These are phyloP conservation scores for Venturia asperata DNA, from an alignment of 2,329 filamentous ascomycete species.

Conservation along the genomic window DNA sequence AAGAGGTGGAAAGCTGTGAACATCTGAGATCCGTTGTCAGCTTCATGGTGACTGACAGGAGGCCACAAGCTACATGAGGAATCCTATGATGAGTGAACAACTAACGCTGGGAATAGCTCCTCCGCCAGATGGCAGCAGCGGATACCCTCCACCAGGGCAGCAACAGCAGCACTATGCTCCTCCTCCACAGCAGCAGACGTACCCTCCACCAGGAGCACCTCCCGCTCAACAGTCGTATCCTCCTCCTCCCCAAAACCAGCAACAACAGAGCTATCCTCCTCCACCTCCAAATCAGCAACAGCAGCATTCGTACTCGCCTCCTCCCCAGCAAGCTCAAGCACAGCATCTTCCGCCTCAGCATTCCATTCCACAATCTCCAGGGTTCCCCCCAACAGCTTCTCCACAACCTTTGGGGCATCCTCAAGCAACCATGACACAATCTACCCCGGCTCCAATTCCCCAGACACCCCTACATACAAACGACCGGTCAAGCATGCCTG, in stretches of 20 bases:
- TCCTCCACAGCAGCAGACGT: constrained; percentile 16
- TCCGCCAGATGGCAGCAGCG: constrained; percentile 11
- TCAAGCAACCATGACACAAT: constrained; percentile 24
- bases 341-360: constrained; percentile 17
- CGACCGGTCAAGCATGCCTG: constrained; percentile 28
- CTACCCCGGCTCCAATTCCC: constrained; percentile 25
- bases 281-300: constrained; percentile 24
- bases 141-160: constrained; percentile 10
- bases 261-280: constrained; percentile 23
- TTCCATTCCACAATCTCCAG: constrained; percentile 8
- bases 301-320: constrained; percentile 30
- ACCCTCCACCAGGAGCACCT: constrained; percentile 16
- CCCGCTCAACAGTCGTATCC: constrained; percentile 23
- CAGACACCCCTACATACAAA: constrained; percentile 28
- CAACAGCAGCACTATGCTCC: constrained; percentile 21
- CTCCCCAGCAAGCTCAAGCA: constrained; percentile 23
- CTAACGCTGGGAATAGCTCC: not conserved
- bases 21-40: not conserved
- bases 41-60: not conserved
- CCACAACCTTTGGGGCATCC: constrained; percentile 21
- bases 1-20: not conserved
- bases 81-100: not conserved
- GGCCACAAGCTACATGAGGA: not conserved
- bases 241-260: constrained; percentile 23
- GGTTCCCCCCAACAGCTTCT: constrained; percentile 20